Evolutionary conservation across 257 asterid genomes (phyloP).

Genomic region (Solanum okadae): DNA sequence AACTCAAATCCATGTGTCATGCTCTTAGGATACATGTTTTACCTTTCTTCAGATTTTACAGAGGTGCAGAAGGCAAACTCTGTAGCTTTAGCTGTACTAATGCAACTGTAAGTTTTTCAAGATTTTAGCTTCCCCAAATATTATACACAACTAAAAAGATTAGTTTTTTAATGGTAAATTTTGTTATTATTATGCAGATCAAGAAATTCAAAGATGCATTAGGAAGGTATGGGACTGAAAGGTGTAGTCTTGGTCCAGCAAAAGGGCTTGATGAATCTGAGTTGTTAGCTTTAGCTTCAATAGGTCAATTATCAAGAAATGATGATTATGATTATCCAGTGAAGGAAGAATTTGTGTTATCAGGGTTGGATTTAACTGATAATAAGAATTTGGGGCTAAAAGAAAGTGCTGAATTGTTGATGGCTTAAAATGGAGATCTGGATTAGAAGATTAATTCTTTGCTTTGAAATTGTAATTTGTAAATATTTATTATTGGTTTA

Average conservation of each 20-base stretch:
- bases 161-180: background rate
- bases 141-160: background rate
- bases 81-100: constrained; percentile 95
- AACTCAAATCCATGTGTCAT: constrained; percentile 67
- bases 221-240: constrained; percentile 56
- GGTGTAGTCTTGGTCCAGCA: constrained; percentile 51
- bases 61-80: constrained; percentile 69
- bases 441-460: background rate
- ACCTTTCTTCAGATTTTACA: constrained; percentile 86
- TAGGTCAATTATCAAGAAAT: constrained; percentile 34
- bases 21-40: constrained; percentile 65
- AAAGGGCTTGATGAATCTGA: constrained; percentile 77
- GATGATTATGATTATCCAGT: background rate
- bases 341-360: constrained; percentile 24
- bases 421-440: constrained; percentile 23
- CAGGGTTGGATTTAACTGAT: constrained; percentile 9
- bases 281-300: constrained; percentile 60
- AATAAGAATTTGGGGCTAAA: constrained; percentile 14
- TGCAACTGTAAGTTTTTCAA: constrained; percentile 59
- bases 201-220: constrained; percentile 86
- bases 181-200: constrained; percentile 34
- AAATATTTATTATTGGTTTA: constrained; percentile 15
- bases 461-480: constrained; percentile 14
- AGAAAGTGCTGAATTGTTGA: constrained; percentile 34
- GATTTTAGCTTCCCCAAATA: background rate